Evolutionary conservation across 257 asterid genomes (phyloP).

Genomic region (Gentiana macrophylla): DNA sequence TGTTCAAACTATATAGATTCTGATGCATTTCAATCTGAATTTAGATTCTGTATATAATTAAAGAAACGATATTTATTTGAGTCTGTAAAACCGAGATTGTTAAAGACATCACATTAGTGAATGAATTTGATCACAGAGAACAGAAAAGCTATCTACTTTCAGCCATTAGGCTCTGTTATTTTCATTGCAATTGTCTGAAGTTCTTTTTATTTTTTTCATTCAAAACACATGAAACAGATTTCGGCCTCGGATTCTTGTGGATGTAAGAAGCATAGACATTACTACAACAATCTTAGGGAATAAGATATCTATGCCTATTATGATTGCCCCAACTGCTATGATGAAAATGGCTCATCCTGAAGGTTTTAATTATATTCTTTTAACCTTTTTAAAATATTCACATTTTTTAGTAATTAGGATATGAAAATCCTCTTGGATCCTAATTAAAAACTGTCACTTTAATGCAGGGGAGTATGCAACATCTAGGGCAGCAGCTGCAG

Average conservation of each 20-base stretch:
- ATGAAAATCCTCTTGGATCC: too few relatives aligned
- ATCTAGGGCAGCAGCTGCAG: slow-evolving; percentile 65
- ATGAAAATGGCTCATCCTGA: slow-evolving; percentile 92
- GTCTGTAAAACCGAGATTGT: not conserved
- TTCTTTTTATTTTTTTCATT: too few relatives aligned
- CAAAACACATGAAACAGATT: slow-evolving; percentile 31
- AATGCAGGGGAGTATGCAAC: slow-evolving; percentile 78
- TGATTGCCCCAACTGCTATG: slow-evolving; percentile 94
- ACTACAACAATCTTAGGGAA: slow-evolving; percentile 45
- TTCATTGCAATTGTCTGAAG: too few relatives aligned
- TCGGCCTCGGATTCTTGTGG: slow-evolving; percentile 75
- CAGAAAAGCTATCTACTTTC: not conserved
- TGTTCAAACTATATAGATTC: too few relatives aligned
- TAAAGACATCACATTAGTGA: not conserved
- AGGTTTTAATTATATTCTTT: slow-evolving; percentile 24
- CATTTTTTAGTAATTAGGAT: too few relatives aligned
- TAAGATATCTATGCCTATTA: slow-evolving; percentile 78
- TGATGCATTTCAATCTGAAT: too few relatives aligned
- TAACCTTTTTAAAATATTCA: too few relatives aligned
- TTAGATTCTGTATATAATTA: too few relatives aligned
- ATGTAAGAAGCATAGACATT: slow-evolving; percentile 62
- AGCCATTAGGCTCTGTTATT: not conserved
- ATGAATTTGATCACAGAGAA: not conserved
- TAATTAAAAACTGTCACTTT: slow-evolving; percentile 5
- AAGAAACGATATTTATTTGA: too few relatives aligned